Conservation (phyloP, 2,329 filamentous ascomycete genomes). For the Beauveria brongniartii region DNA sequence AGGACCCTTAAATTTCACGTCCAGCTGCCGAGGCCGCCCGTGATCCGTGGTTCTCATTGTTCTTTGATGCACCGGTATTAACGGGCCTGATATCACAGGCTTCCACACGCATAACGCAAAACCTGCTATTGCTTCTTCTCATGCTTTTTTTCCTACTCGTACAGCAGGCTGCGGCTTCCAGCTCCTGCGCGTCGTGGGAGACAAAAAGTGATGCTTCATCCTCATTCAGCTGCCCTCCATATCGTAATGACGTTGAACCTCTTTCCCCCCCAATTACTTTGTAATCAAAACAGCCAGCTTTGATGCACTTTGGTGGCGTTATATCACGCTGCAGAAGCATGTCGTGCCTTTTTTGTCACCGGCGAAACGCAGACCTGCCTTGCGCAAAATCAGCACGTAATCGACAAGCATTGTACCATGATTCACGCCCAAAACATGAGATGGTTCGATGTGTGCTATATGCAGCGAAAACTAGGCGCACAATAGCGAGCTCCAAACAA, state of each 20-base stretch:
- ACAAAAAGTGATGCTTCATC: neutral
- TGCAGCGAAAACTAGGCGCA: too few relatives aligned
- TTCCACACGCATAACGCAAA: neutral
- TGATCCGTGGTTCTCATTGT: neutral
- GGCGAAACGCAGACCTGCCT: too few relatives aligned
- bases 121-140: neutral
- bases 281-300: too few relatives aligned
- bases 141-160: neutral
- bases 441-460: too few relatives aligned
- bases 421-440: too few relatives aligned
- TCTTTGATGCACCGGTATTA: neutral
- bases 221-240: neutral
- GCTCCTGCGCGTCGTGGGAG: neutral
- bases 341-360: too few relatives aligned
- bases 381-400: too few relatives aligned
- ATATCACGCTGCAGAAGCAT: too few relatives aligned
- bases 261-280: too few relatives aligned
- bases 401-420: too few relatives aligned
- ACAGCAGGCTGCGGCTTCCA: neutral
- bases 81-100: neutral
- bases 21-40: neutral
- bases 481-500: too few relatives aligned
- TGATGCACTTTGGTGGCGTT: too few relatives aligned
- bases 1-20: neutral
- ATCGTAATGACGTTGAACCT: neutral